These are phyloP conservation scores for Boletus holoroseus DNA, from an alignment of 1,284 basidiomycete species.

Conservation along the genomic window DNA sequence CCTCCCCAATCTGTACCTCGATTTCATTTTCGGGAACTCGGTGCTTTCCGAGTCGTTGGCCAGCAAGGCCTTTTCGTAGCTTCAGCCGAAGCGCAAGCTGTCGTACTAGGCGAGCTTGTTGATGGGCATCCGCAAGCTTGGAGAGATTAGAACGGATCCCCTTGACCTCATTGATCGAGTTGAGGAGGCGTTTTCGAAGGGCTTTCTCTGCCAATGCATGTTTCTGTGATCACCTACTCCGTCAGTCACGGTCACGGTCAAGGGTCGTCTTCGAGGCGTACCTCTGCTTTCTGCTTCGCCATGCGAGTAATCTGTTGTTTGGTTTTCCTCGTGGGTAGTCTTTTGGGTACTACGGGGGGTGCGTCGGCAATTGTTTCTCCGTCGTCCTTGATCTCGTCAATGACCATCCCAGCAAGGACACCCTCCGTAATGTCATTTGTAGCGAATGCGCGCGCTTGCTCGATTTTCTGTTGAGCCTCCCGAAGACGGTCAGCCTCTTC, in stretches of 20 bases:
- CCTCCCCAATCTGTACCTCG: conserved; percentile 88
- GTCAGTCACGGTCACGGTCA: neutral
- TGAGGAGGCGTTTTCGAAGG: conserved; percentile 53
- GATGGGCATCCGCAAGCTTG: conserved; percentile 38
- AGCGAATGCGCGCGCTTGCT: conserved; percentile 38
- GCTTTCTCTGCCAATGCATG: conserved; percentile 54
- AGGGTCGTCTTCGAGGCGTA: conserved; percentile 28
- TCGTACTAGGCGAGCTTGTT: conserved; percentile 42
- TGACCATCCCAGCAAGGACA: conserved; percentile 52
- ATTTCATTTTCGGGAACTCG: conserved; percentile 64
- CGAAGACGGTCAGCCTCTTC: conserved; percentile 53
- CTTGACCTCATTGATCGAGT: conserved; percentile 52
- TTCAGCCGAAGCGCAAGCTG: conserved; percentile 34
- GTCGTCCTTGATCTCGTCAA: conserved; percentile 45
- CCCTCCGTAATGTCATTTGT: conserved; percentile 25
- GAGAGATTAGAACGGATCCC: conserved; percentile 44
- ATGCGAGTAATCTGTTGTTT: conserved; percentile 65
- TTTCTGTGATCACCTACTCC: conserved; percentile 44
- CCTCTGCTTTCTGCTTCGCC: conserved; percentile 56
- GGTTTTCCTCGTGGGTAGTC: conserved; percentile 62
- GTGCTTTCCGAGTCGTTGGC: conserved; percentile 71
- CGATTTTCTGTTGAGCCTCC: conserved; percentile 52
- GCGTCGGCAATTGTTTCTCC: conserved; percentile 32
- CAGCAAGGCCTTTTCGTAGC: conserved; percentile 50
- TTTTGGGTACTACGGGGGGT: conserved; percentile 38